Evolutionary conservation across 371 early-diverging fungal species (phyloP).

Genomic region (Mucor piriformis): DNA sequence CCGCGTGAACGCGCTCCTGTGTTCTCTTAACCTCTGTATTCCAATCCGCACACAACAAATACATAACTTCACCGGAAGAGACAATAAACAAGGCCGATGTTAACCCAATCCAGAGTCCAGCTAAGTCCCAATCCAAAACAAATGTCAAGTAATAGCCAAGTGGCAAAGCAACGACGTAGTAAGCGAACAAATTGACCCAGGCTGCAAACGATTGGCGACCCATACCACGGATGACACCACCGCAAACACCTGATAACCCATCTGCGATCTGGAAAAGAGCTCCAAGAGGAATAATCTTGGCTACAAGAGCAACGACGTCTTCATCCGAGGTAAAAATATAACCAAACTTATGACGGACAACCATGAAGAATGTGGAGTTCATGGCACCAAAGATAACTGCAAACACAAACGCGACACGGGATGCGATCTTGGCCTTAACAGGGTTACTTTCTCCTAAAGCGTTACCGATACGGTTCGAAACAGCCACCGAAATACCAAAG

Average conservation of each 20-base stretch:
- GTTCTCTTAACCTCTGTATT: slow-evolving; percentile 37
- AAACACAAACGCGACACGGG: slow-evolving; percentile 46
- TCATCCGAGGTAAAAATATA: slow-evolving; percentile 67
- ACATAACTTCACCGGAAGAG: slow-evolving; percentile 32
- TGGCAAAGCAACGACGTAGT: slow-evolving; percentile 69
- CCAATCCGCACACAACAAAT: slow-evolving; percentile 42
- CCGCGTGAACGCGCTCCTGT: slow-evolving; percentile 27
- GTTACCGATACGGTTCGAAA: slow-evolving; percentile 79
- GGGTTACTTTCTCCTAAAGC: slow-evolving; percentile 59
- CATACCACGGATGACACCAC: slow-evolving; percentile 70
- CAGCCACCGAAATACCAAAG: slow-evolving; percentile 70
- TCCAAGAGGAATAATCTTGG: slow-evolving; percentile 69
- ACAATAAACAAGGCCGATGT: slow-evolving; percentile 52
- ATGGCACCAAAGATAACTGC: slow-evolving; percentile 38
- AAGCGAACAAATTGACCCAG: slow-evolving; percentile 61
- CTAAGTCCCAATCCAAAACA: slow-evolving; percentile 52
- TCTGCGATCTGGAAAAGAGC: slow-evolving; percentile 80
- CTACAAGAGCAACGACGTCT: slow-evolving; percentile 67
- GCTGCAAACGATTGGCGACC: slow-evolving; percentile 73
- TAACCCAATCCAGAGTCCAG: slow-evolving; percentile 70
- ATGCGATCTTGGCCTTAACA: slow-evolving; percentile 42
- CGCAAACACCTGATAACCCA: slow-evolving; percentile 62
- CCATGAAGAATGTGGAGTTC: slow-evolving; percentile 37
- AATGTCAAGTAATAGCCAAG: slow-evolving; percentile 64
- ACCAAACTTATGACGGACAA: slow-evolving; percentile 55